Conservation (phyloP, 345 rosid species). For the Hibiscus syriacus region DNA sequence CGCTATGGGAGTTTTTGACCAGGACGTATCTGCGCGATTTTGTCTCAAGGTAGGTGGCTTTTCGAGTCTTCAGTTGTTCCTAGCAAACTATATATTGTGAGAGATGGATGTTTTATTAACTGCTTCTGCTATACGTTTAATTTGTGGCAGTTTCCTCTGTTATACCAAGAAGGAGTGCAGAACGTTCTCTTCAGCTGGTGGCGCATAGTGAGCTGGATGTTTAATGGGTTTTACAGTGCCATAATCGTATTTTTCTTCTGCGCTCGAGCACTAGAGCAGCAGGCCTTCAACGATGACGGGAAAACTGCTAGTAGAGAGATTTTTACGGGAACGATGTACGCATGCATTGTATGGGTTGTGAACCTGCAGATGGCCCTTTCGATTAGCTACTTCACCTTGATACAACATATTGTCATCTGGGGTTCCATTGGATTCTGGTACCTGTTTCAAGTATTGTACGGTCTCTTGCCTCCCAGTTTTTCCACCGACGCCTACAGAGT, state of each 20-base stretch:
- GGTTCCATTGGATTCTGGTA: constrained; percentile 65
- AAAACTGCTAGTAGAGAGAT: constrained; percentile 57
- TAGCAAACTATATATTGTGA: background rate
- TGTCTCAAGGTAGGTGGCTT: constrained; percentile 55
- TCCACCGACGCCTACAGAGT: constrained; percentile 54
- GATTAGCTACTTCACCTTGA: constrained; percentile 64
- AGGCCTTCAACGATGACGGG: constrained; percentile 61
- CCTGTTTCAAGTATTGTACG: constrained; percentile 57
- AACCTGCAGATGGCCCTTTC: constrained; percentile 74
- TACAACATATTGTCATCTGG: constrained; percentile 63
- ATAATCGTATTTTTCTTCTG: constrained; percentile 63
- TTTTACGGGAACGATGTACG: constrained; percentile 68
- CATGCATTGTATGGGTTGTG: constrained; percentile 83
- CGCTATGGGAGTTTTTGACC: constrained; percentile 86
- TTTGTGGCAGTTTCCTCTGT: constrained; percentile 63
- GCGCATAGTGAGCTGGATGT: constrained; percentile 72
- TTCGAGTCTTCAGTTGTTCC: background rate
- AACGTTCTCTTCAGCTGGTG: constrained; percentile 81
- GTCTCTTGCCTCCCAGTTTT: constrained; percentile 32
- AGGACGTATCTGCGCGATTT: constrained; percentile 68
- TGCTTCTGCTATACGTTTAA: background rate
- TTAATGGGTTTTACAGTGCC: constrained; percentile 58
- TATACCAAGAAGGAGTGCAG: constrained; percentile 93
- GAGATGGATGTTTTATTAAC: background rate
- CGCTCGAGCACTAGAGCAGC: constrained; percentile 50